Conservation (phyloP, 78 protist genomes). For the Creolimax fragrantissima region DNA sequence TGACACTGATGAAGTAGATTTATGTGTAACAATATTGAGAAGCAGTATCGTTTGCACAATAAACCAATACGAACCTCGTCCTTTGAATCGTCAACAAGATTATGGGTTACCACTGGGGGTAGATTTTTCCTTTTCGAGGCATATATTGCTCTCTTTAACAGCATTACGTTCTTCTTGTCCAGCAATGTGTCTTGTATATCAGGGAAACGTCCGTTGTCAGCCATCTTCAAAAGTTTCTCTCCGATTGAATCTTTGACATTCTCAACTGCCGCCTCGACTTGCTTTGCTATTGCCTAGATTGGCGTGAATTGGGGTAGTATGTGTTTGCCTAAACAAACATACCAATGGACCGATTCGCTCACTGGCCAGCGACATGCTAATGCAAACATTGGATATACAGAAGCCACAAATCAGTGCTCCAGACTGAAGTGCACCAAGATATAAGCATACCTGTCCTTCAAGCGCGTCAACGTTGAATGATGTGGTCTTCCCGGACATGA, state of each 20-base stretch:
- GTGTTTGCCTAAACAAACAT: too few species aligned
- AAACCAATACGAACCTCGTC: not conserved
- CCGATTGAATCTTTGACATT: slow-evolving; percentile 35
- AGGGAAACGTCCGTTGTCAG: slow-evolving; percentile 34
- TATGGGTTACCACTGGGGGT: slow-evolving; percentile 75
- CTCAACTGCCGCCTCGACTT: slow-evolving; percentile 17
- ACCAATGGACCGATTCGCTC: too few species aligned
- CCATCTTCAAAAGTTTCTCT: slow-evolving; percentile 43
- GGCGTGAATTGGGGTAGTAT: too few species aligned
- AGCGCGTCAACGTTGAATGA: slow-evolving; percentile 67
- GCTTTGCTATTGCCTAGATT: not conserved
- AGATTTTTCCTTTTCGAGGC: slow-evolving; percentile 24
- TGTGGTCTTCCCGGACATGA: slow-evolving; percentile 53
- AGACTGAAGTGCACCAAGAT: not conserved
- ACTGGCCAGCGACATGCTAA: too few species aligned
- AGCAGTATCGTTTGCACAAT: too few species aligned
- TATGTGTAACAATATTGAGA: too few species aligned
- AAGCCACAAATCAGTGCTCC: too few species aligned
- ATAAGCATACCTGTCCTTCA: slow-evolving; percentile 36
- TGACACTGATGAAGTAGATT: too few species aligned
- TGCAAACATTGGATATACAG: too few species aligned
- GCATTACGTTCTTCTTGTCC: slow-evolving; percentile 28
- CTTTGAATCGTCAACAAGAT: slow-evolving; percentile 48
- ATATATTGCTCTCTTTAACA: slow-evolving; percentile 46
- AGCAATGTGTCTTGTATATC: slow-evolving; percentile 32